Evolutionary conservation across 2,329 filamentous ascomycete genomes (phyloP), one percentile per base, ranked within the genome.

Genomic region (Fusarium globosum): DNA sequence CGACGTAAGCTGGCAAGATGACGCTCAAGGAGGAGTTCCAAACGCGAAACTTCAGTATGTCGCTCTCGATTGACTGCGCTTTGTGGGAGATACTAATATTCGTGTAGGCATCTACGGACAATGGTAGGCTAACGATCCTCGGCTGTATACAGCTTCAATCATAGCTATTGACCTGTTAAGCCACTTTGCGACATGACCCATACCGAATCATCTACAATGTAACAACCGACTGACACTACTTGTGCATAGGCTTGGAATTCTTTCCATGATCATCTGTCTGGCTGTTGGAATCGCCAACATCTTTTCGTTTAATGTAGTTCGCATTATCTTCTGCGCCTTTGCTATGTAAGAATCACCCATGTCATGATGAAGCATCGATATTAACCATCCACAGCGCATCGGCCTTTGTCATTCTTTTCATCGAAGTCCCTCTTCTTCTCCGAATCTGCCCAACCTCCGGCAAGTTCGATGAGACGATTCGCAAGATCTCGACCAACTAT

Each of bases 381-480:
- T 58, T 75, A 41, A 75, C 52, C 33, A 48, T 45, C 8, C 28
- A 48, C 76, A 96, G 94, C 49, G 86, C 88, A 69, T 94, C 88
- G 56, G 88, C 91, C 20, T 90, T 95, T 77, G 79, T 95, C 77
- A 92, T 96, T 79, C 86, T 96, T 80, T 96, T 96, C 84, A 88
- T 96, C 80, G 94, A 99, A 83, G 92, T 99, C 23, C 96, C 96
- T 35, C 92, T 98, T 68, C 93, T 99, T 65, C 92, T 99, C 71
- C 94, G 96, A 84, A 98, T 99, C 86, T 99, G 96, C 86, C 96
- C 96, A 66, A 99, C 96, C 11, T 98, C 96, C 20, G 84, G 92
- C 73, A 91, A 89, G 74, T 99, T 99, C 85, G 96, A 99, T 83
- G 86, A 85, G 75, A 92, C 95, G 81, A 96, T 99, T 83, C 95